Evolutionary conservation across 345 rosid species (phyloP).

Genomic region (Lepidium africanum): DNA sequence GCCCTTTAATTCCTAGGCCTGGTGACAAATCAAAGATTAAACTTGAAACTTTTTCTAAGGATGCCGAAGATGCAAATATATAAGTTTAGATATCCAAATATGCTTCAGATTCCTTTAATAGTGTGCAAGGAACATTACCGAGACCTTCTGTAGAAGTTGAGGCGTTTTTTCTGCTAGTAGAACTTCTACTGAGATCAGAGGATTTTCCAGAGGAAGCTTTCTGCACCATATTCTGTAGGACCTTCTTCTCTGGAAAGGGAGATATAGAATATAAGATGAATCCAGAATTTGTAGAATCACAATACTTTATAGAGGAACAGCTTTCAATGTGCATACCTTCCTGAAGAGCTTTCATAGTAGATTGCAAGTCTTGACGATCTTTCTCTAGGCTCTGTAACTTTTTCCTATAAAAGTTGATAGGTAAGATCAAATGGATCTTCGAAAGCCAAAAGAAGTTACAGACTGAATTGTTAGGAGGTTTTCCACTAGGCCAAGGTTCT

Average conservation of each 20-base stretch:
- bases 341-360: slow-evolving; percentile 80
- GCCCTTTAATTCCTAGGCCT: background rate
- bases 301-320: background rate
- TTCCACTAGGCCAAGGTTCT: background rate
- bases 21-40: background rate
- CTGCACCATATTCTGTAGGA: slow-evolving; percentile 74
- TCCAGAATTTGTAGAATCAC: background rate
- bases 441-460: background rate
- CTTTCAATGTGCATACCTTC: slow-evolving; percentile 52
- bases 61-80: background rate
- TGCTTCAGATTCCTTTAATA: slow-evolving; percentile 6
- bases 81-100: background rate
- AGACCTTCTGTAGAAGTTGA: slow-evolving; percentile 90
- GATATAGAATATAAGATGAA: slow-evolving; percentile 3
- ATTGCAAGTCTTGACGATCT: slow-evolving; percentile 83
- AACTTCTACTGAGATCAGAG: slow-evolving; percentile 32
- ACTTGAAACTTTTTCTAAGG: background rate
- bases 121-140: slow-evolving; percentile 36
- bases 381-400: slow-evolving; percentile 75
- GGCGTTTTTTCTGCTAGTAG: slow-evolving; percentile 41
- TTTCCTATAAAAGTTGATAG: slow-evolving; percentile 48
- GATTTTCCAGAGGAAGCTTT: slow-evolving; percentile 59
- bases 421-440: background rate
- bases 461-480: background rate
- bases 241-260: slow-evolving; percentile 71